A percentile compares a stretch with the other conserved stretches of the same genome.
phyloP scores from a whole-genome alignment of 2,329 filamentous ascomycete species.

The Claviceps sp. region DNA sequence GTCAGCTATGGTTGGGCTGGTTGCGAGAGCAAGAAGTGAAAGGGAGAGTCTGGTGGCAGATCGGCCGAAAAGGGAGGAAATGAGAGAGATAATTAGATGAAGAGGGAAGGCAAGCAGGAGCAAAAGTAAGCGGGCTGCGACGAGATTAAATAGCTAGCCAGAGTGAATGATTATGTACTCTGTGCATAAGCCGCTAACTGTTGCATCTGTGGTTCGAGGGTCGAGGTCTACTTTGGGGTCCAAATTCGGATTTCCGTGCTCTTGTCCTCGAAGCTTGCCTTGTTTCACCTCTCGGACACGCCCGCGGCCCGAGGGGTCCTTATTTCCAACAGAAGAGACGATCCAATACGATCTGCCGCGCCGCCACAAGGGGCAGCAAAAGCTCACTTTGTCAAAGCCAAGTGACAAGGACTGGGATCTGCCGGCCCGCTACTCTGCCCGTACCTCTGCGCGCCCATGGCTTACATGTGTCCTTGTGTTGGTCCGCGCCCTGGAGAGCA shows the following conservation, averaged over 20 bases:
- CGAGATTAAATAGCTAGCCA: not conserved
- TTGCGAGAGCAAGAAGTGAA: not conserved
- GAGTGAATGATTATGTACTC: not conserved
- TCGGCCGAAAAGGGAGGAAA: not conserved
- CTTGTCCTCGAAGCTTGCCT: not conserved
- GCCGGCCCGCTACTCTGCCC: not conserved
- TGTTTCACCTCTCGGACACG: not conserved
- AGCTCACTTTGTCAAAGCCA: too few species aligned
- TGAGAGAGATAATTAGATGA: not conserved
- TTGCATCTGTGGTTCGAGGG: not conserved
- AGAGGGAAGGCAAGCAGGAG: not conserved
- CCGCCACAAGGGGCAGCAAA: too few species aligned
- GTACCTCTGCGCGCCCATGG: not conserved
- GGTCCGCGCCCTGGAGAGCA: too few species aligned
- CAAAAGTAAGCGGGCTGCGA: not conserved
- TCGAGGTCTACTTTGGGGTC: not conserved
- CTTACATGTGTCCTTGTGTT: not conserved
- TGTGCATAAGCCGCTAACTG: not conserved
- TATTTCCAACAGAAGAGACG: too few species aligned
- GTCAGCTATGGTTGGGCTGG: not conserved
- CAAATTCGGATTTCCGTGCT: not conserved
- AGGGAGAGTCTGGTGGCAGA: not conserved
- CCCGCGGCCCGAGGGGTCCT: not conserved
- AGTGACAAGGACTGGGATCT: not conserved
- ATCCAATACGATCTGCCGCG: too few species aligned